Evolutionary conservation across 345 rosid genomes (phyloP), one percentile per base, ranked within the genome.

Genomic region (Lepidium africanum): DNA sequence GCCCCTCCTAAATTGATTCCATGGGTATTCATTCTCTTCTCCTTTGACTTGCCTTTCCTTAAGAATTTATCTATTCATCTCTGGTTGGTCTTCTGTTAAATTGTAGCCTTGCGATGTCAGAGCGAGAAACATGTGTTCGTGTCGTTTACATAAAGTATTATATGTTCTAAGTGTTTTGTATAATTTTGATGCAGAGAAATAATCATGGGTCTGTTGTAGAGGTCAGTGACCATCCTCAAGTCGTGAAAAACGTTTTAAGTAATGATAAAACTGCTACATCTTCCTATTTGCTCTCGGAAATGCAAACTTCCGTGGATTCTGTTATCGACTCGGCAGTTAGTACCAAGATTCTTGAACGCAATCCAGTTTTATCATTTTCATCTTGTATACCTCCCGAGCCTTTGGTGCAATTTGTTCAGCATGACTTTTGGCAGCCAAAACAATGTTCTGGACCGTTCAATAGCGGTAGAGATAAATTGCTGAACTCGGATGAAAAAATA

Each of bases 1-100:
- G 88, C 77, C 62, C 85, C 83, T 16, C 67, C 82, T 63, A 87
- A 89, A 71, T 58, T 87, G 78, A 71, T 71, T 63, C 86, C 91
- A 67, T 89, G 92, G 96, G 96, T 89, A 83, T 45, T 68, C 32
- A 0, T 58, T 58, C 47, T 58, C 38, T 9, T 49, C 21, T 19
- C 49, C 1, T 14, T 43, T 42, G 17, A 7, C 16, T 42, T 6
- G 48, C 5, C 10, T 25, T 23, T 6, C 27, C 11, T 27, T 30
- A 1, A 54, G 41, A 52, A 15, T 54, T 15, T 15, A 15, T 54
- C 5, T 15, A 46, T 27, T 30, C 7, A 30, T 47, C 27, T 47
- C 16, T 17, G 51, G 51, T 47, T 47, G 49, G 14, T 30, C 1
- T 30, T 30, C 7, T 30, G 7, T 6, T 5, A 30, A 30, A 30